These are phyloP conservation scores for Phlyctochytrium arcticum DNA, from an alignment of 192 early-diverging fungal genomes.

Conservation along the genomic window DNA sequence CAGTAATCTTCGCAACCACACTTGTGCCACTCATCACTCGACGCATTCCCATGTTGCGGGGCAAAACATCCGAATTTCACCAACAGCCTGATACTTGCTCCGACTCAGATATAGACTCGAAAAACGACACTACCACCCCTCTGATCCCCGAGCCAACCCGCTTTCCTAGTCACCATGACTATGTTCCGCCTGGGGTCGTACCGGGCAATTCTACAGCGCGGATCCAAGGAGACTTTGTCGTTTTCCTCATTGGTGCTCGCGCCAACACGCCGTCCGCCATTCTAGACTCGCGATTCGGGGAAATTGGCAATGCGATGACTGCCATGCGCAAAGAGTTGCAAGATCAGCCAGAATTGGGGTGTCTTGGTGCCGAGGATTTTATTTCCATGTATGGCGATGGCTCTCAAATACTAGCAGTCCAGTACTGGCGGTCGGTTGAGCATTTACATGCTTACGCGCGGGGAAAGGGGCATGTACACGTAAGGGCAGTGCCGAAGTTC, in stretches of 20 bases:
- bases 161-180: no score
- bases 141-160: no score
- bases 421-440: slow-evolving; percentile 12
- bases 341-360: slow-evolving; percentile 11
- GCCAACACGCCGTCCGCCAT: neutral
- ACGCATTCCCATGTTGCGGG: no score
- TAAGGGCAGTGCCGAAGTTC: no score
- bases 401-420: neutral
- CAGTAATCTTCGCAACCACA: no score
- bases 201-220: slow-evolving; percentile 7
- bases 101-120: no score
- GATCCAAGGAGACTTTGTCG: slow-evolving; percentile 29
- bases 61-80: no score
- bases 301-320: slow-evolving; percentile 11
- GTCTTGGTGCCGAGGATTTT: slow-evolving; percentile 12
- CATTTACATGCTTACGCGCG: slow-evolving; percentile 2
- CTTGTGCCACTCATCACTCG: no score
- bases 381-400: neutral
- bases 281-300: neutral
- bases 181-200: no score
- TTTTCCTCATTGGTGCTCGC: slow-evolving; percentile 26
- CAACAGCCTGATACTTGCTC: no score
- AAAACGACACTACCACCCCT: no score
- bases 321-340: slow-evolving; percentile 14
- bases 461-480: no score